phyloP scores from a whole-genome alignment of 345 rosid species.

The Brassica rapa region DNA sequence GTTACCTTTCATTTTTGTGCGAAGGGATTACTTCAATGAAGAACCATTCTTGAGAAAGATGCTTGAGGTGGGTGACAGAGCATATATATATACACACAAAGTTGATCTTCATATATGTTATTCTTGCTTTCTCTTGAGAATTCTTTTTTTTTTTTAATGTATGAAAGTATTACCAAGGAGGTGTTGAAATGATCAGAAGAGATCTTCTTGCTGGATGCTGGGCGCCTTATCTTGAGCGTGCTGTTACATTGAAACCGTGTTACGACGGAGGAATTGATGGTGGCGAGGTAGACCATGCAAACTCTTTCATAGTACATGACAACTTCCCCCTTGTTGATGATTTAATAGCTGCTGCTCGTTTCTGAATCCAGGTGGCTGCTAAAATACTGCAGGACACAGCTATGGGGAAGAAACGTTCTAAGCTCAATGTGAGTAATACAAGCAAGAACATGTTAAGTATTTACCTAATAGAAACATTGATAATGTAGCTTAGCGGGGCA shows the following conservation, averaged over 20 bases:
- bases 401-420: conserved; percentile 67
- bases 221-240: conserved; percentile 92
- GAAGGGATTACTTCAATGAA: conserved; percentile 92
- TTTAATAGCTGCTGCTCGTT: neutral
- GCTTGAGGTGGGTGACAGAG: conserved; percentile 63
- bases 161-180: conserved; percentile 70
- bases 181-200: conserved; percentile 96
- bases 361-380: conserved; percentile 68
- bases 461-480: neutral
- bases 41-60: conserved; percentile 93
- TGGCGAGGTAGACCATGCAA: conserved; percentile 66
- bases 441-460: conserved; percentile 1
- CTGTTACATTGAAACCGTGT: conserved; percentile 79
- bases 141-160: neutral
- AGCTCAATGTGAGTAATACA: conserved; percentile 62
- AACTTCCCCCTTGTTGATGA: neutral
- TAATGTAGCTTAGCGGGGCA: conserved; percentile 76
- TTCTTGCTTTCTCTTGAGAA: neutral
- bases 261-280: conserved; percentile 83
- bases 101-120: neutral
- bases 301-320: conserved; percentile 14
- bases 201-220: conserved; percentile 87
- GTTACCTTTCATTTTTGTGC: conserved; percentile 88
- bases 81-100: neutral
- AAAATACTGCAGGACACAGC: conserved; percentile 86